Conservation (phyloP, 768 basidiomycete species). For the Lyophyllum semitale region DNA sequence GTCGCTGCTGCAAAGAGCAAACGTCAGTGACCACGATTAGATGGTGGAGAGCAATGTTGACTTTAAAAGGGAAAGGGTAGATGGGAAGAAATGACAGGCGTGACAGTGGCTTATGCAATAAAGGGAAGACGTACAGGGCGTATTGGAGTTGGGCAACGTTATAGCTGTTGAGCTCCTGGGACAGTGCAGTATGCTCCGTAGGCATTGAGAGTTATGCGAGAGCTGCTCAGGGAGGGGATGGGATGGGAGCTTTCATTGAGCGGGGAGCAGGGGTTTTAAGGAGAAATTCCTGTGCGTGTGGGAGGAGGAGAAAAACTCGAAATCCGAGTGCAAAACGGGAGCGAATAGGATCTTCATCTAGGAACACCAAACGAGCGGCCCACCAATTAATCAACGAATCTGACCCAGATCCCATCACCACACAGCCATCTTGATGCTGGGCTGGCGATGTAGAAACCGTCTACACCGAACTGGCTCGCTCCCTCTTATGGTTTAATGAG, state of each 20-base stretch:
- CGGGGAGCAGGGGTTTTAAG: slow-evolving; percentile 21
- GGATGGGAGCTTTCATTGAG: background rate
- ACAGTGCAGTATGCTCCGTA: slow-evolving; percentile 42
- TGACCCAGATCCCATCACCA: slow-evolving; percentile 9
- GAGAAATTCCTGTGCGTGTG: slow-evolving; percentile 1
- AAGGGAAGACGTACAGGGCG: slow-evolving; percentile 48
- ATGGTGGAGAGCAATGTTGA: background rate
- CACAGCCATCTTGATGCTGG: background rate
- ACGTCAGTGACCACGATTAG: slow-evolving; percentile 13
- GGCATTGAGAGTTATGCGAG: slow-evolving; percentile 46
- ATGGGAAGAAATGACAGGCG: slow-evolving; percentile 27
- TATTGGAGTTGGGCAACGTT: slow-evolving; percentile 66
- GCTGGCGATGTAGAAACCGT: background rate
- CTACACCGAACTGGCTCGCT: background rate
- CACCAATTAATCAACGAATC: slow-evolving; percentile 10
- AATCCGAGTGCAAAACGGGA: slow-evolving; percentile 12
- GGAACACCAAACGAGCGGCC: slow-evolving; percentile 11
- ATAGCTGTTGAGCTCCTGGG: slow-evolving; percentile 52
- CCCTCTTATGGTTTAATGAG: slow-evolving; percentile 17
- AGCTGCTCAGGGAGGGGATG: slow-evolving; percentile 6
- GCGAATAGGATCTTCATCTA: slow-evolving; percentile 26
- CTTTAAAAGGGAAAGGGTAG: slow-evolving; percentile 16
- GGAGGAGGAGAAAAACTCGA: background rate
- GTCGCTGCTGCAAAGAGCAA: slow-evolving; percentile 34
- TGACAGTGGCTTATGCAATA: slow-evolving; percentile 25